phyloP scores from a whole-genome alignment of 495 filamentous ascomycete genomes.

The Aspergillus affinis region DNA sequence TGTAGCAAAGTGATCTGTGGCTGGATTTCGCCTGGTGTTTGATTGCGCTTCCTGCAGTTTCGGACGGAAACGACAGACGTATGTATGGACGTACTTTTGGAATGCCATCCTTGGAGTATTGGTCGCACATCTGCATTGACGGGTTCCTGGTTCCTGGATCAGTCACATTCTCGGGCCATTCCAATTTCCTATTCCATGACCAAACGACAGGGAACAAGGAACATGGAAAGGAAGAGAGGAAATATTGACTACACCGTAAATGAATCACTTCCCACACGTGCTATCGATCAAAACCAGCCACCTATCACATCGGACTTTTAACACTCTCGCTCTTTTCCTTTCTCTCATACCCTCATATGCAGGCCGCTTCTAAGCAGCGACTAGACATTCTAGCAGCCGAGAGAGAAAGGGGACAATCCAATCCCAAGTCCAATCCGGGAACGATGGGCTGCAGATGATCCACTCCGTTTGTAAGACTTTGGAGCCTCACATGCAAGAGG shows the following conservation, averaged over 20 bases:
- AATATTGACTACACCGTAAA: neutral
- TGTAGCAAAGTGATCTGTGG: constrained; percentile 9
- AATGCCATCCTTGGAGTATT: neutral
- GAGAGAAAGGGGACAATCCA: too few relatives aligned
- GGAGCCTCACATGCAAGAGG: constrained; percentile 11
- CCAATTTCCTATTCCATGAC: neutral
- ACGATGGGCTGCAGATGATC: constrained; percentile 1
- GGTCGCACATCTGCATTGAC: neutral
- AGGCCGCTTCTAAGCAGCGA: neutral
- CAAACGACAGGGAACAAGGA: neutral
- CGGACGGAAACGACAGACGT: neutral
- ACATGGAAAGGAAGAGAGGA: neutral
- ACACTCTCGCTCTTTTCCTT: too few relatives aligned
- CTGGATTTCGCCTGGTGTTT: neutral
- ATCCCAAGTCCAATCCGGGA: neutral
- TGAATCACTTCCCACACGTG: neutral
- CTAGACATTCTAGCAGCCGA: neutral
- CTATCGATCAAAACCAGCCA: neutral
- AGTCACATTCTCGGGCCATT: constrained; percentile 5
- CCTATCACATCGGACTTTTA: neutral
- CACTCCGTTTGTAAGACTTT: constrained; percentile 7
- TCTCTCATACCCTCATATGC: too few relatives aligned
- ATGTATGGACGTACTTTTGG: neutral
- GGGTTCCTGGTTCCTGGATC: constrained; percentile 1
- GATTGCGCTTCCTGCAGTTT: neutral